Evolutionary conservation across 768 basidiomycete genomes (phyloP), one percentile per base, ranked within the genome.

Genomic region (Lyophyllum atratum): DNA sequence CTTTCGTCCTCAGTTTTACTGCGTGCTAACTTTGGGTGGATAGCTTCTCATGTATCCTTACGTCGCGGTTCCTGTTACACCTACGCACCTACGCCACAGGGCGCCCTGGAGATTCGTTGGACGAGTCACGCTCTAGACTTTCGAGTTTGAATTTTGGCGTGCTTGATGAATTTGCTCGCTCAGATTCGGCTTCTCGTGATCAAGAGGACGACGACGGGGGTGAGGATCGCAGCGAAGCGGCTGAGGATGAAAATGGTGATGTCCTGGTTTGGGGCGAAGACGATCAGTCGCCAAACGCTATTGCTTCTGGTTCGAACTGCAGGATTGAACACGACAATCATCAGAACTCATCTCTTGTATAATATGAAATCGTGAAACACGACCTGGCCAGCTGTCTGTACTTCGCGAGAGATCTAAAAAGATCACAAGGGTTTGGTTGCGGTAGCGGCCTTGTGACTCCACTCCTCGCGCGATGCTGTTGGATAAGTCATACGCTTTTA

Each of bases 41-140:
- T 25, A 62, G 61, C 19, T 48, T 62, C 29, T 62, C 61, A 12
- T 59, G 61, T 33, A 49, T 62, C 19, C 48, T 62, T 11, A 62
- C 61, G 12, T 55, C 58, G 25, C 58, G 61, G 9, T 62, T 62
- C n/a, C 49, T 62, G 14, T 44, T 62, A 19, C 45, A 56, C 15
- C 31, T 62, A 15, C 61, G 61, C 39, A 51, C 39, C 17, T 43
- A 44, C 33, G 22, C 39, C 19, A 46, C 14, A 6, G 21, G 7
- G 26, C 43, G 19, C 11, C 19, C 9, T 22, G 21, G 31, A 8
- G 46, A 19, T 12, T 22, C 45, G 12, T 29, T 10, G 21, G 42
- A 21, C 15, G 14, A 3, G 34, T 33, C 7, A 43, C 21, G 22
- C 22, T 22, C 6, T 31, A 40, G 5, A 24, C n/a, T 52, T 43